phyloP scores from a whole-genome alignment of 2,329 filamentous ascomycete species.

The Calonectria hawksworthii region DNA sequence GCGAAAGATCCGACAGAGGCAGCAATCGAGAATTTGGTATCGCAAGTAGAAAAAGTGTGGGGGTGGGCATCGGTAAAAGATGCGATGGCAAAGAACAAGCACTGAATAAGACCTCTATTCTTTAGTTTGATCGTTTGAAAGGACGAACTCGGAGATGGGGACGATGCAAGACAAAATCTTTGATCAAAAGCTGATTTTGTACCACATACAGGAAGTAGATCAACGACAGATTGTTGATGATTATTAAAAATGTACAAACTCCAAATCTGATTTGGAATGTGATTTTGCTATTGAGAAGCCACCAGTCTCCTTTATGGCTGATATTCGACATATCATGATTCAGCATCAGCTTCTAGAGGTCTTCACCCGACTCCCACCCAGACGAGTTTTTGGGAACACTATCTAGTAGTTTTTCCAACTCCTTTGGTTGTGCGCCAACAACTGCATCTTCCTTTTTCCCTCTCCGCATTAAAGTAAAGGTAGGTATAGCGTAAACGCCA shows the following conservation, averaged over 20 bases:
- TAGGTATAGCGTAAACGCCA: not conserved
- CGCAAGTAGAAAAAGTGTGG: conserved; percentile 36
- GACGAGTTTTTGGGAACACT: not conserved
- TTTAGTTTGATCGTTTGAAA: not conserved
- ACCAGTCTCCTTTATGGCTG: not conserved
- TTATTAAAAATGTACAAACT: not conserved
- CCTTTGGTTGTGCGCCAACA: not conserved
- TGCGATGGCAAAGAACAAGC: not conserved
- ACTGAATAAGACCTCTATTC: not conserved
- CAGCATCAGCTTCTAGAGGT: not conserved
- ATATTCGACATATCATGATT: too few relatives aligned
- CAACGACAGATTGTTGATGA: not conserved
- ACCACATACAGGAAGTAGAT: not conserved
- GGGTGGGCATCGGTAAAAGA: not conserved
- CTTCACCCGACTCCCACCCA: not conserved
- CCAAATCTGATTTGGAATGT: not conserved
- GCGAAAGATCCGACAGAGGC: conserved; percentile 74
- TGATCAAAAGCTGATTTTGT: not conserved
- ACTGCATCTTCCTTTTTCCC: not conserved
- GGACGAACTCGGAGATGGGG: not conserved
- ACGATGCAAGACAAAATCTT: not conserved
- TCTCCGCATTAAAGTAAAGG: not conserved
- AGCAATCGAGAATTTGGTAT: conserved; percentile 65
- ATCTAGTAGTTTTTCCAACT: not conserved
- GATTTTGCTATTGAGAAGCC: not conserved